Base-by-base conservation (phyloP, 2,329 filamentous ascomycete genomes). In the Alternaria triticina region DNA sequence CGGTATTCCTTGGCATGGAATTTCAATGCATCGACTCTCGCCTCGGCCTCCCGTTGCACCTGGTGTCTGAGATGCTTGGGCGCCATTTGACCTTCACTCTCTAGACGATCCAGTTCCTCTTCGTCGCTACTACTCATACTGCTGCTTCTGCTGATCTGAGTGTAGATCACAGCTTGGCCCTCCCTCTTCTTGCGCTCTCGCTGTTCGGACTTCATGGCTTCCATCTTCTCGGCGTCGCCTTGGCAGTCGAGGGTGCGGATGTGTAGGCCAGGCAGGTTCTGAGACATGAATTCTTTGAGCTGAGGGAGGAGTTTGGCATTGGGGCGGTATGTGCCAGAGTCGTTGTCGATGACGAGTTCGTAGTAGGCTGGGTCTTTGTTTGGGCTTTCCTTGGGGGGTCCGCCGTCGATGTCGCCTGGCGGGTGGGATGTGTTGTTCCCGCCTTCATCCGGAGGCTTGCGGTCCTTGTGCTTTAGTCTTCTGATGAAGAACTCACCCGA, bases 401-500 rank as follows among this genome's bases (percentile, higher is more conserved):
- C 77, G 85, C 84, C 56, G 79, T 76, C n/a, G 82, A 84, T 77
- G 3, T 86, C 80, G 2, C 85, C 72, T 0, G 83, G 76, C 0
- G 87, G 87, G 64, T 91, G 87, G 1, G 86, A 86, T 8, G 62
- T 25, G 59, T 78, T 77, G 23, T 76, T 52, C 20, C 74, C 74
- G 45, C 70, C 74, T 36, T 75, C 70, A 20, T 81, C 79, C 4
- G 77, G 73, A 6, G 76, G 74, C 7, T 71, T 72, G 22, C 77
- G 80, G 56, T 80, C 75, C 6, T 79, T 80, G 70, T 87, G 84
- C 66, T 84, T 86, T 25, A 92, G 84, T 3, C 91, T 87, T 13
- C 93, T 88, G 66, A 98, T 86, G 78, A 97, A 96, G 80, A 98
- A 98, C 76, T 98, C 95, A 45, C 95, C 95, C 0, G 92, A 93